Evolutionary conservation across 2,329 filamentous ascomycete genomes (phyloP).

Genomic region (Verticillium tricorpus): DNA sequence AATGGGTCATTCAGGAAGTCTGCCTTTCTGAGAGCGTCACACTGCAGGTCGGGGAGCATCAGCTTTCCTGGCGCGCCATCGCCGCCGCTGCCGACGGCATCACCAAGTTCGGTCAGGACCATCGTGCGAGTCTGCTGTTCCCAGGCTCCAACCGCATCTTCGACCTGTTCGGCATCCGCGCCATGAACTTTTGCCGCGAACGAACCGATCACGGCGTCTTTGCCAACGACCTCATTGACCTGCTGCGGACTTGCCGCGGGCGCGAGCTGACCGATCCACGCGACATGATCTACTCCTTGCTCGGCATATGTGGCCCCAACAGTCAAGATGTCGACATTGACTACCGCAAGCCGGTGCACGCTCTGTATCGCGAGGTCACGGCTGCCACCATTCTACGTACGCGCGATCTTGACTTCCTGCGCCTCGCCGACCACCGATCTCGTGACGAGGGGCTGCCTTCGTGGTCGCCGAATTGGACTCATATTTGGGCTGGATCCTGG

Average conservation of each 20-base stretch:
- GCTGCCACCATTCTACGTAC: not conserved
- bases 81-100: not conserved
- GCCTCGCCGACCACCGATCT: not conserved
- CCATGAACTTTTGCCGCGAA: not conserved
- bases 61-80: not conserved
- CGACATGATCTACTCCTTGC: not conserved
- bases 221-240: not conserved
- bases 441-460: not conserved
- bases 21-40: conserved; percentile 8
- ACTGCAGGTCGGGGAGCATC: not conserved
- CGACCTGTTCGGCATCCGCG: not conserved
- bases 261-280: not conserved
- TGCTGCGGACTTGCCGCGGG: not conserved
- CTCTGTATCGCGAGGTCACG: not conserved
- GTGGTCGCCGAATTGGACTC: not conserved
- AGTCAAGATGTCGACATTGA: not conserved
- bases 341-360: not conserved
- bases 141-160: not conserved
- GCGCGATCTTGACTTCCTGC: not conserved
- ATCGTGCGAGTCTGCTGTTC: not conserved
- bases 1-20: conserved; percentile 20
- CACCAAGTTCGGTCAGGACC: not conserved
- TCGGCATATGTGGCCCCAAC: not conserved
- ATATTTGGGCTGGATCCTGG: not conserved
- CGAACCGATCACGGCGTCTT: not conserved